phyloP scores from a whole-genome alignment of 148 eudicot species.

The Persicaria tinctoria region DNA sequence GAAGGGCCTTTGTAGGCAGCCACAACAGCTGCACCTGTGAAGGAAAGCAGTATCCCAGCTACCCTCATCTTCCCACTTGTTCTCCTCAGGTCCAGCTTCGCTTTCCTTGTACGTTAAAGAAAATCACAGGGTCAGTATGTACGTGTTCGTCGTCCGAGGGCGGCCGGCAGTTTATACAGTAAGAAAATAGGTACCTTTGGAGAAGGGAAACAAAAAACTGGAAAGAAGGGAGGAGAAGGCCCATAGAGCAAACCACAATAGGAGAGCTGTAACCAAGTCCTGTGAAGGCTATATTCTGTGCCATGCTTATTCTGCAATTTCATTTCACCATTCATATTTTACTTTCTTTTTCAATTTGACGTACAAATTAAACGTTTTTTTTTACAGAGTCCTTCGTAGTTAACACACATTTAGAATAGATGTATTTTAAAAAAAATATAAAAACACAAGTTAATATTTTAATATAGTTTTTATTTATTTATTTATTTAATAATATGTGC shows the following conservation, averaged over 20 bases:
- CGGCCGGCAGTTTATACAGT: not conserved
- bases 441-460: too few species aligned
- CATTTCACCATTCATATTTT: too few species aligned
- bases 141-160: not conserved
- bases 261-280: slow-evolving; percentile 83
- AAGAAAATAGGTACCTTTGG: slow-evolving; percentile 32
- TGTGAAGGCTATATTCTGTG: slow-evolving; percentile 72
- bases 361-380: too few species aligned
- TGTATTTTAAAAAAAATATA: too few species aligned
- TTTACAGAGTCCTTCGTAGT: too few species aligned
- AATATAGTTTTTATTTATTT: too few species aligned
- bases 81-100: slow-evolving; percentile 29
- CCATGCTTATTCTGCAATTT: slow-evolving; percentile 49
- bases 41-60: slow-evolving; percentile 31
- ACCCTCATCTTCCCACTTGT: slow-evolving; percentile 37
- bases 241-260: slow-evolving; percentile 74
- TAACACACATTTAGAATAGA: too few species aligned
- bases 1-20: slow-evolving; percentile 42
- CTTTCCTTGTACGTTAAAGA: slow-evolving; percentile 28
- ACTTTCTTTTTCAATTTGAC: too few species aligned
- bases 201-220: slow-evolving; percentile 52
- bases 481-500: too few species aligned
- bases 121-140: not conserved
- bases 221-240: slow-evolving; percentile 60
- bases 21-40: slow-evolving; percentile 33